Base-by-base conservation (phyloP, 2,329 filamentous ascomycete genomes). In the Hypoxylon sp. region DNA sequence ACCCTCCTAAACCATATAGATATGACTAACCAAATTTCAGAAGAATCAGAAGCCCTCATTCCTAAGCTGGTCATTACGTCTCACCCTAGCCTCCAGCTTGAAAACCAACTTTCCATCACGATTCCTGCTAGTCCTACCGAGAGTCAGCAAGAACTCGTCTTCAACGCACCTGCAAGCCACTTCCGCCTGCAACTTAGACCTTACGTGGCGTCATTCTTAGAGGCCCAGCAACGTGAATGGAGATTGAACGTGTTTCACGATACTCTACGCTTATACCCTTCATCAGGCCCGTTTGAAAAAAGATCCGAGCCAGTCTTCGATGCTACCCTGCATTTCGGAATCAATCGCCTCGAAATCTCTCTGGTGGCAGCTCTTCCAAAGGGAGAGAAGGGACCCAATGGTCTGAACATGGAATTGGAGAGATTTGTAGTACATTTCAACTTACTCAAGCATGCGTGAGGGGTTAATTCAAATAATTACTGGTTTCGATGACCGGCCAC, bases 261-360 rank as follows among this genome's bases (percentile, higher is more conserved):
- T 74, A 87, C 85, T 43, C 85, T 88, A 55, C 85, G 91, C 6
- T 83, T 91, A n/a, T 83, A 82, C 46, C 83, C 79, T 73, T 75
- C 77, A 68, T 38, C 79, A 80, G 36, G 61, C 69, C 32, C 85
- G 87, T 67, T 83, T 86, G 85, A 87, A 21, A 88, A 89, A 72
- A 84, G 80, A 50, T 83, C 84, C 65, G 88, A 88, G 68, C 89
- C 90, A n/a, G 82, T 91, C 0, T 97, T 93, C 73, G 94, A 97
- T 73, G 86, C 90, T 6, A 87, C 87, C 56, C 82, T 97, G 28
- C 85, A 87, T 25, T 86, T 87, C 1, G 93, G 93, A 5, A 85
- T 93, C 55, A 97, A 96, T 72, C 86, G 90, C 49, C 86, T 97
- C 55, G 91, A 94, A 73, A 85, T 97, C 6, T 91, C 95, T 74